Evolutionary conservation across 2,329 filamentous ascomycete species (phyloP).

Genomic region (Geosmithia flava): DNA sequence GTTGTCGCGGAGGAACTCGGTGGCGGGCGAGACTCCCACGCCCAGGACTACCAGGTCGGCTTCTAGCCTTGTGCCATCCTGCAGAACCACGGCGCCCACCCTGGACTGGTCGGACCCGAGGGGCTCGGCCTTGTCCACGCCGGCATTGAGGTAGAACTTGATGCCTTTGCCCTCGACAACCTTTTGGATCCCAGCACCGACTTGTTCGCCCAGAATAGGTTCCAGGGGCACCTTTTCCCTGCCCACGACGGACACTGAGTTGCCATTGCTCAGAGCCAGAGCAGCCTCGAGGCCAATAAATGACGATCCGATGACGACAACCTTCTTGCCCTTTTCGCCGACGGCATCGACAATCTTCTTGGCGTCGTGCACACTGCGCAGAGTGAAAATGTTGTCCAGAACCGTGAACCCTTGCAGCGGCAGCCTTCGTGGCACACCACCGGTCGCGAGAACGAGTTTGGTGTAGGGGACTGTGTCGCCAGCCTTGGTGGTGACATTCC

Average conservation of each 20-base stretch:
- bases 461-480: slow-evolving; percentile 65
- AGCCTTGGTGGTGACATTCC: slow-evolving; percentile 61
- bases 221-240: slow-evolving; percentile 81
- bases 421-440: slow-evolving; percentile 63
- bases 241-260: slow-evolving; percentile 76
- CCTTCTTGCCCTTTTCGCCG: slow-evolving; percentile 76
- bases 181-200: slow-evolving; percentile 71
- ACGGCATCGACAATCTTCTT: slow-evolving; percentile 69
- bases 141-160: slow-evolving; percentile 73
- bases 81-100: slow-evolving; percentile 71
- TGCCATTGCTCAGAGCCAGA: slow-evolving; percentile 66
- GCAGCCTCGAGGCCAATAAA: slow-evolving; percentile 99
- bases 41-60: slow-evolving; percentile 89
- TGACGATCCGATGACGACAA: slow-evolving; percentile 82
- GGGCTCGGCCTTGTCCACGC: slow-evolving; percentile 72
- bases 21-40: slow-evolving; percentile 78
- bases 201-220: slow-evolving; percentile 68
- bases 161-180: slow-evolving; percentile 75
- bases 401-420: slow-evolving; percentile 80
- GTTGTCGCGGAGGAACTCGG: slow-evolving; percentile 68
- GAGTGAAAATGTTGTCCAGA: slow-evolving; percentile 74
- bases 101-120: slow-evolving; percentile 53
- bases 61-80: slow-evolving; percentile 73
- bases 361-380: slow-evolving; percentile 66
- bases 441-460: slow-evolving; percentile 84